Evolutionary conservation across 108 stramenopile genomes (phyloP), one percentile per base, ranked within the genome.

Genomic region (Nitzschia sp.): DNA sequence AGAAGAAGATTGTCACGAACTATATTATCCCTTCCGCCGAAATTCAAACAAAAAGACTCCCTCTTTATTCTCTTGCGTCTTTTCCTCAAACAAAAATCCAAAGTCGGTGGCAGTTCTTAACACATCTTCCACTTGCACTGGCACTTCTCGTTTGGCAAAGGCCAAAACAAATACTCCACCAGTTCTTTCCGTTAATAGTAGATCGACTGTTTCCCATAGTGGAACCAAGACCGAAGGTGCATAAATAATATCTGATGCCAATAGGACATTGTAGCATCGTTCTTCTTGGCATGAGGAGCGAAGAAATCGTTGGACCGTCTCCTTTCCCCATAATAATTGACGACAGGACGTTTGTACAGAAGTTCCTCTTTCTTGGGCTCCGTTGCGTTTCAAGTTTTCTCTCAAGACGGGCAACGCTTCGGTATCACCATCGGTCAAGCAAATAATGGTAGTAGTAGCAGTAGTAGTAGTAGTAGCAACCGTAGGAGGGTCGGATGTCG

Each of bases 281-380:
- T 53, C 34, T 25, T 26, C 26, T 28, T 44, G 59, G 4, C 4
- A 19, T 11, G 48, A 22, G 4, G 5, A 4, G 23, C 3, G 34
- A 62, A 72, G 63, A 72, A 72, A 72, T 15, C 1, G 27, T 4
- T 35, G 29, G 19, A 28, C 25, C 23, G 44, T 33, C 1, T 73
- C 64, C 17, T 90, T 64, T 6, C 91, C 88, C 64, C 91, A 73
- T 27, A 97, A 80, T 22, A 96, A 68, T 68, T 92, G 92, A 45
- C 88, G 86, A 38, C 84, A 82, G 26, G 32, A 26, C 15, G 34
- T 16, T 38, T 2, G 53, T 6, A 41, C 38, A 13, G 38, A 13
- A 41, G 38, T 13, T 34, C 33, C 30, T 36, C 38, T 31, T 32
- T 53, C 1, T 13, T 23, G 29, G 3, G 29, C 2, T 48, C 50